A percentile compares a stretch with the other conserved stretches of the same genome.
These are phyloP conservation scores for Populus davidiana DNA, from an alignment of 345 rosid genomes.

Conservation along the genomic window DNA sequence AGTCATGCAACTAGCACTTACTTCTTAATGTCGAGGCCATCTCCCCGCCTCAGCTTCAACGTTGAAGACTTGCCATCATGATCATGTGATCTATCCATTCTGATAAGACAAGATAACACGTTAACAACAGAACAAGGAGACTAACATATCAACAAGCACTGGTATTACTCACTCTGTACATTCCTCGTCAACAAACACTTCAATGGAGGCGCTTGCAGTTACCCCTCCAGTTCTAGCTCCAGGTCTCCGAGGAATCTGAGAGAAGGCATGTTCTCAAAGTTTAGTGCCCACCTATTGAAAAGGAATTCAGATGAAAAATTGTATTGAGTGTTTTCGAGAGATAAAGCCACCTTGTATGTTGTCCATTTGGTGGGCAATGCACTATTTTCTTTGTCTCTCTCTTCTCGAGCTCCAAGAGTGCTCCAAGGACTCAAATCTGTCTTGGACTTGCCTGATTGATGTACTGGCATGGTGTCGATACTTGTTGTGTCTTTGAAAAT, in stretches of 20 bases:
- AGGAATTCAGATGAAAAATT: not conserved
- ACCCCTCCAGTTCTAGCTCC: constrained; percentile 39
- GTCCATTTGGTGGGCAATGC: constrained; percentile 73
- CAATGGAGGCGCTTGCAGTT: constrained; percentile 46
- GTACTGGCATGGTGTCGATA: constrained; percentile 27
- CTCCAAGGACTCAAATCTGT: constrained; percentile 54
- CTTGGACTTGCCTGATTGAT: constrained; percentile 44
- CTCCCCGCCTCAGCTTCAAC: constrained; percentile 37
- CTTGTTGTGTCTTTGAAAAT: constrained; percentile 55
- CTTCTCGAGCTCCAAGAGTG: constrained; percentile 61
- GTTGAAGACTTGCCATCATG: constrained; percentile 31
- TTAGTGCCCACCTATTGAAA: not conserved
- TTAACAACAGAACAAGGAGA: not conserved
- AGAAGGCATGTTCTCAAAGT: constrained; percentile 9
- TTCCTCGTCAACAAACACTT: constrained; percentile 82
- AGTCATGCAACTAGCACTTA: constrained; percentile 11
- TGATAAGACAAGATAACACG: constrained; percentile 10
- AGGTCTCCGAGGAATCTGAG: constrained; percentile 66
- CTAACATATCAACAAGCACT: not conserved
- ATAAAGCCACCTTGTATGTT: constrained; percentile 58
- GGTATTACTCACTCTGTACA: constrained; percentile 51
- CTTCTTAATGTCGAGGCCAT: constrained; percentile 44
- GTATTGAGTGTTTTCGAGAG: not conserved
- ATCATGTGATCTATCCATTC: constrained; percentile 15
- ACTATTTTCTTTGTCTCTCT: constrained; percentile 93